Evolutionary conservation across 768 basidiomycete genomes (phyloP).

Genomic region (Russula earlei): DNA sequence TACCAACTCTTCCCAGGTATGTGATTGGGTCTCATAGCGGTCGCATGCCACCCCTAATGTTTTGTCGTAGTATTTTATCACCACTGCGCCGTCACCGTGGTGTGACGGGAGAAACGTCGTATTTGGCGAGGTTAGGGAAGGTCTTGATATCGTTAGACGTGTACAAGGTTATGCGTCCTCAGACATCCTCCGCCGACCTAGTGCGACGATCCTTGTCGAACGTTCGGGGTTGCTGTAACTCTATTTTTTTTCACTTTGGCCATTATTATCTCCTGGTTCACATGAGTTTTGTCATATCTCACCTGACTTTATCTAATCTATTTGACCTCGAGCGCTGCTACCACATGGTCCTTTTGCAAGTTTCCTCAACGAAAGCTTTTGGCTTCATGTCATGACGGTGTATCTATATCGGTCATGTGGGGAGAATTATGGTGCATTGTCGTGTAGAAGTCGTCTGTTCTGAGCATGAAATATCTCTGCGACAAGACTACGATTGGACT

Average conservation of each 20-base stretch:
- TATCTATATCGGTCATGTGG: background rate
- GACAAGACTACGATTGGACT: background rate
- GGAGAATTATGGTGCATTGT: background rate
- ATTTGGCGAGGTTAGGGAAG: slow-evolving; percentile 59
- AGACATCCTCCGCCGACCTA: slow-evolving; percentile 18
- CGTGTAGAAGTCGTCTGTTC: background rate
- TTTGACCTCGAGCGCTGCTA: background rate
- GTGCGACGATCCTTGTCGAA: slow-evolving; percentile 15
- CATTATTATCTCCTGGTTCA: background rate
- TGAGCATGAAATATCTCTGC: background rate
- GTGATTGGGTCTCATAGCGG: background rate
- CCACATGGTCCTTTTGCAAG: background rate
- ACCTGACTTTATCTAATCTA: slow-evolving; percentile 10
- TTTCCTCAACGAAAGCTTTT: background rate
- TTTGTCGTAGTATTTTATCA: slow-evolving; percentile 59
- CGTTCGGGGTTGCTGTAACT: slow-evolving; percentile 15
- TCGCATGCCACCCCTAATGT: background rate
- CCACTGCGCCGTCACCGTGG: slow-evolving; percentile 63
- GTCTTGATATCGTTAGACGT: slow-evolving; percentile 52
- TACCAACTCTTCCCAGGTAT: slow-evolving; percentile 75
- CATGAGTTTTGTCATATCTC: background rate
- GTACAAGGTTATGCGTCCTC: slow-evolving; percentile 35
- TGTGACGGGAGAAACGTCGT: slow-evolving; percentile 61
- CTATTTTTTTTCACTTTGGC: too few relatives aligned
- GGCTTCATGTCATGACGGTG: background rate